These are phyloP conservation scores for Spergularia bocconei DNA, from an alignment of 148 eudicot genomes.

Conservation along the genomic window DNA sequence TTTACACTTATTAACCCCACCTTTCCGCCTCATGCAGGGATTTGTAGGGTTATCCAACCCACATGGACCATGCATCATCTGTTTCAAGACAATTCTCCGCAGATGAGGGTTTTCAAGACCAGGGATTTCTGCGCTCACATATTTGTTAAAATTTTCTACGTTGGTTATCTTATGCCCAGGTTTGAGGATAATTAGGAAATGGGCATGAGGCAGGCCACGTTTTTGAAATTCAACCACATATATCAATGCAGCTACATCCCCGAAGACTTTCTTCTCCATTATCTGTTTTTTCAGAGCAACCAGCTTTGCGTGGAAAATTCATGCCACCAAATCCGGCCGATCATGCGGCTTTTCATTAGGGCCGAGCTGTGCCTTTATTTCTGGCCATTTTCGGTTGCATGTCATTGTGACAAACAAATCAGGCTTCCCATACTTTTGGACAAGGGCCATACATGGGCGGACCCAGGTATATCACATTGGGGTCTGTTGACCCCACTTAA, in stretches of 20 bases:
- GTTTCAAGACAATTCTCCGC: neutral
- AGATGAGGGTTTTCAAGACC: neutral
- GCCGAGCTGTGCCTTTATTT: too few relatives aligned
- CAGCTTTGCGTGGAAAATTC: too few relatives aligned
- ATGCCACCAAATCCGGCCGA: too few relatives aligned
- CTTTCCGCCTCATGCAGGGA: neutral
- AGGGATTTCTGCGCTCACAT: neutral
- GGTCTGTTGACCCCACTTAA: too few relatives aligned
- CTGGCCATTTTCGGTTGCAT: neutral
- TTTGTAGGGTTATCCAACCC: neutral
- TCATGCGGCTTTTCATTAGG: too few relatives aligned
- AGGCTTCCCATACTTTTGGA: neutral
- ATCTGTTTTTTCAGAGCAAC: neutral
- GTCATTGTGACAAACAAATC: neutral
- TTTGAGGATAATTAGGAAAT: neutral
- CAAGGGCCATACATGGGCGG: neutral
- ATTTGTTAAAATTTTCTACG: neutral
- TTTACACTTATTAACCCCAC: neutral
- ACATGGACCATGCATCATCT: neutral
- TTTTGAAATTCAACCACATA: neutral
- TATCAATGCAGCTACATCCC: neutral
- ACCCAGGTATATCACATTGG: too few relatives aligned
- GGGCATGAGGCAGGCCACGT: neutral
- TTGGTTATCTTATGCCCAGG: neutral
- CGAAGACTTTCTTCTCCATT: neutral